Evolutionary conservation across 805 yeast species (phyloP).

Genomic region (Nakazawaea peltata): DNA sequence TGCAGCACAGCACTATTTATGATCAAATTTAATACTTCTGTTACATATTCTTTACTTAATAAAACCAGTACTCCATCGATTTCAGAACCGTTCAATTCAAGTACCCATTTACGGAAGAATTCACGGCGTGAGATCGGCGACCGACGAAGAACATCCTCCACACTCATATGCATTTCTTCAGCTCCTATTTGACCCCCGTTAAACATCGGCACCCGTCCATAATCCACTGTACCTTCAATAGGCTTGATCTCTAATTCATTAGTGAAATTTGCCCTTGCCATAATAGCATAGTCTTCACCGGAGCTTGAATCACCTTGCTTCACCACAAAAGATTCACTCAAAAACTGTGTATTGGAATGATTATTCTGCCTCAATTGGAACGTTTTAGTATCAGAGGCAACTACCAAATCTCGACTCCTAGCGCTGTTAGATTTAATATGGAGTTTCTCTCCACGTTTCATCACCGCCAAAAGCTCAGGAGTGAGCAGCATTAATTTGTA

Average conservation of each 20-base stretch:
- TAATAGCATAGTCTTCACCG: conserved; percentile 16
- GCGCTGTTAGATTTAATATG: conserved; percentile 25
- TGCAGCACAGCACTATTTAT: too few species aligned
- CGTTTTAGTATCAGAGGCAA: conserved; percentile 52
- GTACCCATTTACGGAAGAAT: conserved; percentile 45
- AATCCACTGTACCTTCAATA: conserved; percentile 24
- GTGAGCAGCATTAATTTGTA: conserved; percentile 47
- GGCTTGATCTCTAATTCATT: conserved; percentile 29
- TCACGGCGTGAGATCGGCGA: conserved; percentile 51
- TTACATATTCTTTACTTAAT: conserved; percentile 14
- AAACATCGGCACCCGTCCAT: conserved; percentile 26
- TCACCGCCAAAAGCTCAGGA: conserved; percentile 34
- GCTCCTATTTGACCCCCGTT: conserved; percentile 22
- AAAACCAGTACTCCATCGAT: conserved; percentile 35
- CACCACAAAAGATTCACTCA: conserved; percentile 27
- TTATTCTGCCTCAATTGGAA: conserved; percentile 69
- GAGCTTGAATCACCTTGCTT: too few species aligned
- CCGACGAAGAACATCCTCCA: conserved; percentile 27
- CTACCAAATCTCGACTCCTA: conserved; percentile 35
- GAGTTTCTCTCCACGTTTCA: conserved; percentile 20
- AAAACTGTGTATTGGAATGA: conserved; percentile 78
- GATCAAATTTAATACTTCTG: conserved; percentile 8
- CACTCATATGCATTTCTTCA: conserved; percentile 13
- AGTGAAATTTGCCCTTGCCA: conserved; percentile 26
- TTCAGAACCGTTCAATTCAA: conserved; percentile 46